phyloP scores from a whole-genome alignment of 192 early-diverging fungal species.

The Coemansia sp. region DNA sequence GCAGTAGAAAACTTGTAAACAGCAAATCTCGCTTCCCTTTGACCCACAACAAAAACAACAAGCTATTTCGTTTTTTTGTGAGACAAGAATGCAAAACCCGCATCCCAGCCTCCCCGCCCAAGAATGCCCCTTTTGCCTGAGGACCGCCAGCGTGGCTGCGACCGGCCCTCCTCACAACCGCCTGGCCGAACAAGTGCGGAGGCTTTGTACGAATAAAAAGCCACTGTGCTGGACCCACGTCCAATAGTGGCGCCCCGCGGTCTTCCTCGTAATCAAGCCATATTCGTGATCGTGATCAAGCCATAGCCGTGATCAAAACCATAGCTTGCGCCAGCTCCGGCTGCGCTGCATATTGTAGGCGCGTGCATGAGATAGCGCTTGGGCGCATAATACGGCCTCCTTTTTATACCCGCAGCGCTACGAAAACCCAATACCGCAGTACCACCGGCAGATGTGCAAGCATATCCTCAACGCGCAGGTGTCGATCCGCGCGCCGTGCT shows the following conservation, averaged over 20 bases:
- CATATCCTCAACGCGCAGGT: slow-evolving; percentile 98
- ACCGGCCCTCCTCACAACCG: background rate
- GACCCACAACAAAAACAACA: slow-evolving; percentile 10
- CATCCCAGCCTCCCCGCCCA: background rate
- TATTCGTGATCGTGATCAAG: background rate
- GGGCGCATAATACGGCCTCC: no score
- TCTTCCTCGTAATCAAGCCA: background rate
- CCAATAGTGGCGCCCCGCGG: background rate
- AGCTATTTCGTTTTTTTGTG: slow-evolving; percentile 1
- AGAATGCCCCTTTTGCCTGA: background rate
- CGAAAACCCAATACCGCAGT: background rate
- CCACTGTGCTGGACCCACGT: no score
- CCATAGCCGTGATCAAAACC: no score
- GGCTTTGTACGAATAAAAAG: background rate
- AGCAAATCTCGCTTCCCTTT: no score
- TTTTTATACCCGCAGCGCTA: background rate
- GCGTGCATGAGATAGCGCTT: no score
- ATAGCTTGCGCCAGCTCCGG: no score
- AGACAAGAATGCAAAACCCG: slow-evolving; percentile 12
- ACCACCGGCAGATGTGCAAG: slow-evolving; percentile 77
- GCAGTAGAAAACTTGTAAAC: no score
- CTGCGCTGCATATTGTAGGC: no score
- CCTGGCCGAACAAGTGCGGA: background rate
- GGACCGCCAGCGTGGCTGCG: background rate
- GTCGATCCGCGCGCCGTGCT: slow-evolving; percentile 88